Conservation (phyloP, 257 asterid species). For the Handroanthus guayacan region DNA sequence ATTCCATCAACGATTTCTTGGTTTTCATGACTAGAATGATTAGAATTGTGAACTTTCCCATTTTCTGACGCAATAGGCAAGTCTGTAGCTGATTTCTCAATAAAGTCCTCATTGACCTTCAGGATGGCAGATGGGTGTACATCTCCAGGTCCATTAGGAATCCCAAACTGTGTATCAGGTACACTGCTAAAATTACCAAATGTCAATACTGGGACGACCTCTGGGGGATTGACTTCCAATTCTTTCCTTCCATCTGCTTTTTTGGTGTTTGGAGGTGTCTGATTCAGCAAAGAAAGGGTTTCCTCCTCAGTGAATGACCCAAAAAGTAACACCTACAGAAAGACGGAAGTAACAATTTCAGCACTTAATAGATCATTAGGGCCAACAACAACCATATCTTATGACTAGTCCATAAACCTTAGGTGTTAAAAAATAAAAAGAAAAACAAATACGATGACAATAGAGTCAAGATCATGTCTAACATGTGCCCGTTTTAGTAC, state of each 20-base stretch:
- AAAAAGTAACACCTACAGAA: slow-evolving; percentile 69
- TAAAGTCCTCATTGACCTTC: slow-evolving; percentile 39
- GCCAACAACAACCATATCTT: neutral
- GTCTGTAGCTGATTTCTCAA: slow-evolving; percentile 35
- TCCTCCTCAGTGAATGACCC: slow-evolving; percentile 96
- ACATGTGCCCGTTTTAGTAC: neutral
- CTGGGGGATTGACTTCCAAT: slow-evolving; percentile 38
- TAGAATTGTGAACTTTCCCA: slow-evolving; percentile 48
- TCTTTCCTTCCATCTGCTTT: slow-evolving; percentile 42
- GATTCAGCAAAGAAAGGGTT: slow-evolving; percentile 58
- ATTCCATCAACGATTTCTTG: slow-evolving; percentile 40
- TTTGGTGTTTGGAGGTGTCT: slow-evolving; percentile 39
- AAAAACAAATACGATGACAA: neutral
- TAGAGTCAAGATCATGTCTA: neutral
- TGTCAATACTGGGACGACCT: slow-evolving; percentile 45
- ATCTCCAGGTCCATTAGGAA: slow-evolving; percentile 39
- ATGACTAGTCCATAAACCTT: slow-evolving; percentile 7
- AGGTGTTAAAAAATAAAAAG: neutral
- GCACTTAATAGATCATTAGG: slow-evolving; percentile 2
- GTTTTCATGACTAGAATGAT: slow-evolving; percentile 37
- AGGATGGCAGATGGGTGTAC: slow-evolving; percentile 35
- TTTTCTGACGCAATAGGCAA: slow-evolving; percentile 49
- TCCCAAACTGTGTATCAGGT: slow-evolving; percentile 38
- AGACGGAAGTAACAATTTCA: slow-evolving; percentile 29
- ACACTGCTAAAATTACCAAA: slow-evolving; percentile 57